Conservation (phyloP, 2,329 filamentous ascomycete species). For the Hypoxylon sp. region DNA sequence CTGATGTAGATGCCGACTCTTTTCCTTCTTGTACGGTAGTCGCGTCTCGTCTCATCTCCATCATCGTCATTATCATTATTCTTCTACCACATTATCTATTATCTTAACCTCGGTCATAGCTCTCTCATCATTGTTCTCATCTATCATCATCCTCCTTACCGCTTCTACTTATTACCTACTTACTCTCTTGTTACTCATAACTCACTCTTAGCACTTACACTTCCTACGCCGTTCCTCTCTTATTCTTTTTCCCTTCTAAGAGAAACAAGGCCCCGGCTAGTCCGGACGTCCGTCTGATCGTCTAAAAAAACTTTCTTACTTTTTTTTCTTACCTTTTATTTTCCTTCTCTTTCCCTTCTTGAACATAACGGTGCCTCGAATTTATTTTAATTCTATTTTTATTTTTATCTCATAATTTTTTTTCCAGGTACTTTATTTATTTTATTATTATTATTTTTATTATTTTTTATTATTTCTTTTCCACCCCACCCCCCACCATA, state of each 20-base stretch:
- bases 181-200: conserved; percentile 33
- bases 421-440: conserved; percentile 19
- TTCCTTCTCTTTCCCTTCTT: conserved; percentile 35
- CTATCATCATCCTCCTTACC: conserved; percentile 17
- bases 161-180: conserved; percentile 24
- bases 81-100: conserved; percentile 1
- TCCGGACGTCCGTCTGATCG: conserved; percentile 49
- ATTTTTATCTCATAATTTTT: conserved; percentile 6
- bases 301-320: conserved; percentile 24
- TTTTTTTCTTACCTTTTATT: conserved; percentile 23
- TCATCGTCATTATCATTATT: conserved; percentile 10
- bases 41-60: conserved; percentile 33
- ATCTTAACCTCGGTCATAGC: conserved; percentile 14
- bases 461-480: conserved; percentile 15
- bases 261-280: conserved; percentile 40
- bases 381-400: conserved; percentile 28
- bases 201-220: conserved; percentile 32
- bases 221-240: conserved; percentile 20
- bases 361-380: conserved; percentile 34
- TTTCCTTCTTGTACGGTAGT: conserved; percentile 13
- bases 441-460: conserved; percentile 10
- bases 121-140: conserved; percentile 13
- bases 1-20: conserved; percentile 31
- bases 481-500: conserved; percentile 35
- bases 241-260: conserved; percentile 10